Evolutionary conservation across 2,329 filamentous ascomycete species (phyloP), one percentile per base, ranked within the genome.

Genomic region (Gnomoniopsis sp.): DNA sequence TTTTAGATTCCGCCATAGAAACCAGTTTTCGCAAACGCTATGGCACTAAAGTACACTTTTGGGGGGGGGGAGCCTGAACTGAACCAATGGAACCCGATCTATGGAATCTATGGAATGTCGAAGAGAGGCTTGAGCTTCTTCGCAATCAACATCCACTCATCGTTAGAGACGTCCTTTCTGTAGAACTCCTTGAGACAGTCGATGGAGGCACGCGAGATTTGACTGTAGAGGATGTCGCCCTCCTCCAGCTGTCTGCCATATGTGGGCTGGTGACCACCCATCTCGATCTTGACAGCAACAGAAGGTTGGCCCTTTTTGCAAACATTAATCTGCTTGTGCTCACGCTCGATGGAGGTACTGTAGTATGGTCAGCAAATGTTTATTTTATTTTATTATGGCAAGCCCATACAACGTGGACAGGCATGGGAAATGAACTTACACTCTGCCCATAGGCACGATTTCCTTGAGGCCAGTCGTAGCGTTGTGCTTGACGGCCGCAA

Each of bases 251-350:
- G 95, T 62, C 95, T 89, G 59, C 95, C 95, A 71, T 99, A 99
- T 60, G 89, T 85, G 17, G 95, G 96, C 79, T 99, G 95, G 72
- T 93, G 91, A 59, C 88, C 78, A 55, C 92, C 93, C 85, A 88
- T 88, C 78, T 99, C 96, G 68, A 99, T 96, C 82, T 99, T 99
- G 79, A 99, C 82, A 21, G 95, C 95, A 11, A 99, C 96, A 1
- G 92, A 96, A n/a, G 96, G 95, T 71, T 96, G 90, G 54, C 93
- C 93, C 78, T 92, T 93, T 77, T 99, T 99, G 80, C 91, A 96
- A 59, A 96, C 82, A 11, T 82, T 84, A 65, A 99, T 88, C 64
- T 95, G 87, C 79, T 99, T 99, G 84, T 99, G 95, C 66, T 99
- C 96, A 71, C 96, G 88, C 75, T 99, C 93, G 70, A 99, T 99